Evolutionary conservation across 2,329 filamentous ascomycete genomes (phyloP).

Genomic region (Aspergillus sp.): DNA sequence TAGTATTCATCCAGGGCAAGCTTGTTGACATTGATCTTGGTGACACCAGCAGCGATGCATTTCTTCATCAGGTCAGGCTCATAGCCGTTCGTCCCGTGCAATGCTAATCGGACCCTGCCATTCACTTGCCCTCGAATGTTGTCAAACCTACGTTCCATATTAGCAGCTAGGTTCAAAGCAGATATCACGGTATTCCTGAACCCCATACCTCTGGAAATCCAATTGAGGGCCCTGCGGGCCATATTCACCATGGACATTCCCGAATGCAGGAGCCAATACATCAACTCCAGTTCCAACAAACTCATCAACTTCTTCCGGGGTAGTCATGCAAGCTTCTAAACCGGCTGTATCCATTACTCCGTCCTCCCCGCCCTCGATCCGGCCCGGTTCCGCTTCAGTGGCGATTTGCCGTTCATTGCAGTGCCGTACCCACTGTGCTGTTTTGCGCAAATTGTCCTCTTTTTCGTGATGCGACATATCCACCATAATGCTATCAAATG

Average conservation of each 20-base stretch:
- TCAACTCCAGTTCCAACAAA: constrained; percentile 72
- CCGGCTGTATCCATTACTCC: constrained; percentile 69
- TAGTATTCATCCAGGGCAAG: constrained; percentile 53
- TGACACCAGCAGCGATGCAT: constrained; percentile 56
- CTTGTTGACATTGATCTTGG: constrained; percentile 60
- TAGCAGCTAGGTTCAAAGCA: background rate
- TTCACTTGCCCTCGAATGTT: background rate
- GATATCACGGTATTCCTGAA: background rate
- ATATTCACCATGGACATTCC: constrained; percentile 74
- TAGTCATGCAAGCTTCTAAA: constrained; percentile 64
- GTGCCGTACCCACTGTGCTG: constrained; percentile 60
- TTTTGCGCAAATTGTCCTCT: constrained; percentile 66
- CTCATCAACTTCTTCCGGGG: constrained; percentile 65
- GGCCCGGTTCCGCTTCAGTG: constrained; percentile 68
- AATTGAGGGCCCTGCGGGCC: constrained; percentile 62
- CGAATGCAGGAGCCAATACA: constrained; percentile 71
- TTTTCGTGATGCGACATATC: constrained; percentile 74
- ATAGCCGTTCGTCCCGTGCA: constrained; percentile 61
- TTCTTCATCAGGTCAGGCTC: constrained; percentile 54
- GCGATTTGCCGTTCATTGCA: constrained; percentile 66
- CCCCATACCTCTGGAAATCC: constrained; percentile 53
- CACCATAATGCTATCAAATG: constrained; percentile 72
- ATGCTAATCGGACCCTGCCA: constrained; percentile 31
- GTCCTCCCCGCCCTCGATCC: constrained; percentile 73
- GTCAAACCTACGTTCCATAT: constrained; percentile 24